Evolutionary conservation across 768 basidiomycete genomes (phyloP).

Genomic region (Cystobasidium onofrii): DNA sequence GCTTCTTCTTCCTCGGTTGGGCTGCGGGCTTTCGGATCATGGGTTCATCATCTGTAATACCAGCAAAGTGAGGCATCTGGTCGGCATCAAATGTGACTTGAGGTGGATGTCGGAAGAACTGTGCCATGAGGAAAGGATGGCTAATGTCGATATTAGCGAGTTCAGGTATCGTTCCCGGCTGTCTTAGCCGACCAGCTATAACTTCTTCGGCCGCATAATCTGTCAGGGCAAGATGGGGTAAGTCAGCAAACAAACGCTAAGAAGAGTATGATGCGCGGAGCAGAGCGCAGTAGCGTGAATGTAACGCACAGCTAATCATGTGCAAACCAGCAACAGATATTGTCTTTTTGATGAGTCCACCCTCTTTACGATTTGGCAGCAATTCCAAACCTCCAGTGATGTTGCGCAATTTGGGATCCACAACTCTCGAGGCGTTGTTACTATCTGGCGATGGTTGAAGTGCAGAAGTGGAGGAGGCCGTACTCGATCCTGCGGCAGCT

Average conservation of each 20-base stretch:
- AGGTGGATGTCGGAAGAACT: slow-evolving; percentile 24
- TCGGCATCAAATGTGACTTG: slow-evolving; percentile 7
- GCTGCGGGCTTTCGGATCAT: slow-evolving; percentile 4
- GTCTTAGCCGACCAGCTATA: background rate
- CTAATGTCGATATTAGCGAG: slow-evolving; percentile 21
- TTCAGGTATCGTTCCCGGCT: background rate
- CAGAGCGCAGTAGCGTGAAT: too few species aligned
- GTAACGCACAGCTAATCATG: slow-evolving; percentile 30
- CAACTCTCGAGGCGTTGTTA: background rate
- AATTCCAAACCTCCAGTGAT: slow-evolving; percentile 9
- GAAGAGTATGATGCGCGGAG: too few species aligned
- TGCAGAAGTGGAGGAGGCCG: background rate
- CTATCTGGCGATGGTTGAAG: background rate
- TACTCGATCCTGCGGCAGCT: background rate
- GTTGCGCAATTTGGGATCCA: background rate
- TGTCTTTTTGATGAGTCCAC: slow-evolving; percentile 25
- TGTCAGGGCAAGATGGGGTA: background rate
- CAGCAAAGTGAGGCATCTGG: slow-evolving; percentile 12
- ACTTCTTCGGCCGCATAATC: slow-evolving; percentile 19
- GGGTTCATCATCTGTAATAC: slow-evolving; percentile 26
- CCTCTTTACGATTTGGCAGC: slow-evolving; percentile 2
- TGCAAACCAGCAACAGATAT: slow-evolving; percentile 28
- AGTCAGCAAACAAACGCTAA: too few species aligned
- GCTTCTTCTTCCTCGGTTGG: background rate
- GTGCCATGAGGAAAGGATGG: slow-evolving; percentile 16